Conservation (phyloP, 1,139 yeast genomes). For the Geotrichum australiense region DNA sequence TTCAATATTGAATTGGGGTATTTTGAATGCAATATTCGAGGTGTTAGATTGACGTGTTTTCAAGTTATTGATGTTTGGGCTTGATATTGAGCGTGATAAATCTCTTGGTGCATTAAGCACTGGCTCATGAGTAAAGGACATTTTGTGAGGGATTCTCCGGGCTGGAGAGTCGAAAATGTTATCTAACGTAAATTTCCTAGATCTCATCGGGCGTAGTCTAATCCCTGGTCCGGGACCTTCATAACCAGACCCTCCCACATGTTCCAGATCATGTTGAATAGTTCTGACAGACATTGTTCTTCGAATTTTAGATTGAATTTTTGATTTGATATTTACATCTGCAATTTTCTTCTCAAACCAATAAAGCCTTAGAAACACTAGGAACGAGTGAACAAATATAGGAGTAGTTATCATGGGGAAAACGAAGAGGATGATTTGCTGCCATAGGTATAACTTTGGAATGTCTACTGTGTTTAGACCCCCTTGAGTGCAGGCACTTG, state of each 20-base stretch:
- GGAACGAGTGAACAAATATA: constrained; percentile 68
- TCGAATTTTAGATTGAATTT: constrained; percentile 47
- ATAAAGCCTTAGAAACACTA: constrained; percentile 14
- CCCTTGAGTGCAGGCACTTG: constrained; percentile 82
- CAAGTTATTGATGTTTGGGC: background rate
- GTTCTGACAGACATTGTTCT: too few species aligned
- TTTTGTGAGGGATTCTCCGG: constrained; percentile 8
- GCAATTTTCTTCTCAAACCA: constrained; percentile 80
- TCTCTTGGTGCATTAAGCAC: background rate
- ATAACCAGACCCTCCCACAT: too few species aligned
- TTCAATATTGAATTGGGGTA: too few species aligned
- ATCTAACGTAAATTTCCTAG: constrained; percentile 2
- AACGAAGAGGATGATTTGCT: constrained; percentile 49
- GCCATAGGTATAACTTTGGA: constrained; percentile 58
- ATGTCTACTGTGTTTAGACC: constrained; percentile 77
- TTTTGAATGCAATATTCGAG: too few species aligned
- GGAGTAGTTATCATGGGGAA: constrained; percentile 70
- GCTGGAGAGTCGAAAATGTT: constrained; percentile 8
- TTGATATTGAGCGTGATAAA: background rate
- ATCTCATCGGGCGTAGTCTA: too few species aligned
- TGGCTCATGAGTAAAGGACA: constrained; percentile 5
- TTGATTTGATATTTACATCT: constrained; percentile 67
- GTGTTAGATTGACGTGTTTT: background rate
- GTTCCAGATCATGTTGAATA: too few species aligned
- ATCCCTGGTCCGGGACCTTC: too few species aligned